These are phyloP conservation scores for Ilex paraguariensis DNA, from an alignment of 305 asterid species.

Conservation along the genomic window DNA sequence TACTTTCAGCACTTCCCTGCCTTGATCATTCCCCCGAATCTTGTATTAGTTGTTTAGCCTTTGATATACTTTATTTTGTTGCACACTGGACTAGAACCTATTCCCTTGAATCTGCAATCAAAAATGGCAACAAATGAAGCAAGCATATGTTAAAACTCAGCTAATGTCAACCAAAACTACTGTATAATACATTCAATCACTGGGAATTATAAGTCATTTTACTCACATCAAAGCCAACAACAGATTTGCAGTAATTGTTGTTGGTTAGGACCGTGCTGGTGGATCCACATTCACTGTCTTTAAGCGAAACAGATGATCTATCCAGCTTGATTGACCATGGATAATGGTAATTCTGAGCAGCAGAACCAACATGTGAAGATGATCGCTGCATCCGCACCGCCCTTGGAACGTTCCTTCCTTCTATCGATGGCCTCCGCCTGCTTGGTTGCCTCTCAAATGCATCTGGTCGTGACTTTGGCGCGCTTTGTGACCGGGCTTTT, in stretches of 20 bases:
- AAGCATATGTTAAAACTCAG: background rate
- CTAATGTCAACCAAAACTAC: background rate
- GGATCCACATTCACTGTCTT: slow-evolving; percentile 89
- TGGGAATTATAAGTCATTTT: background rate
- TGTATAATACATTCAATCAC: too few species aligned
- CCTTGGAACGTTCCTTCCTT: slow-evolving; percentile 85
- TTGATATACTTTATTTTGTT: background rate
- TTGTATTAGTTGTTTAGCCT: slow-evolving; percentile 4
- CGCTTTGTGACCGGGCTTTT: slow-evolving; percentile 87
- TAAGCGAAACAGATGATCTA: slow-evolving; percentile 60
- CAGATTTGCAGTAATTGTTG: slow-evolving; percentile 65
- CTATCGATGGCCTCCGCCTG: slow-evolving; percentile 67
- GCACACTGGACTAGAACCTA: slow-evolving; percentile 27
- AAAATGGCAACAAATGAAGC: background rate
- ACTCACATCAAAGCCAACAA: slow-evolving; percentile 72
- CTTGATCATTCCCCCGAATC: too few species aligned
- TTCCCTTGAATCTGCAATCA: slow-evolving; percentile 59
- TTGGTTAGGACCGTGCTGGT: slow-evolving; percentile 64
- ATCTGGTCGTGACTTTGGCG: slow-evolving; percentile 89
- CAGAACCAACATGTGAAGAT: slow-evolving; percentile 69
- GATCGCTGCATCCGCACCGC: slow-evolving; percentile 92
- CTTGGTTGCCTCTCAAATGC: slow-evolving; percentile 59
- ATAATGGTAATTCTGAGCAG: slow-evolving; percentile 54
- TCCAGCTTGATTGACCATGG: slow-evolving; percentile 96
- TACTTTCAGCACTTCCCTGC: too few species aligned